These are phyloP conservation scores for Colletotrichum sp. DNA, from an alignment of 2,329 filamentous ascomycete genomes.

Conservation along the genomic window DNA sequence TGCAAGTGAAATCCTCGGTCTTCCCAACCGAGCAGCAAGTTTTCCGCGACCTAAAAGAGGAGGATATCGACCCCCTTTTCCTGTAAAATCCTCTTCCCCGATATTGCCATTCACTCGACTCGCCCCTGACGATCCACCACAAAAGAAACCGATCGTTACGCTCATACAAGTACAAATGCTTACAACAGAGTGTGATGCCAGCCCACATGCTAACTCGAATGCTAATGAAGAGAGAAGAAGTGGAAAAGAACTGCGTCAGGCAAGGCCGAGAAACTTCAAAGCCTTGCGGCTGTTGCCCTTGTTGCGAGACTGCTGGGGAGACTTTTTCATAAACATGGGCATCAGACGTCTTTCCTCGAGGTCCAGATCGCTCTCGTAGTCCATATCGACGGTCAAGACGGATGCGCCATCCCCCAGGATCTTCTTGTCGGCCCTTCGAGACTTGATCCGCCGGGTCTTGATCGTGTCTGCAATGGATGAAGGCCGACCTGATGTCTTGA, in stretches of 20 bases:
- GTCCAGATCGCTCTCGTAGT: conserved; percentile 47
- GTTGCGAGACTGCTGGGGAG: conserved; percentile 31
- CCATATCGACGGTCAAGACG: conserved; percentile 39
- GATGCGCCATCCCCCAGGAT: conserved; percentile 30
- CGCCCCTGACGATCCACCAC: neutral
- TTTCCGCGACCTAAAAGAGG: neutral
- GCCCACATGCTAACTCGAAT: neutral
- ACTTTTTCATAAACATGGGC: conserved; percentile 50
- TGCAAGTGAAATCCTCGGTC: neutral
- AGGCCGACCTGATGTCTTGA: conserved; percentile 25
- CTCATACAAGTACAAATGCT: neutral
- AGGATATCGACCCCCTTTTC: neutral
- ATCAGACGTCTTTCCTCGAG: conserved; percentile 57
- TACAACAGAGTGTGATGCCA: neutral
- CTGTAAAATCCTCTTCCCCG: neutral
- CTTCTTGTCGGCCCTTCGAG: conserved; percentile 22
- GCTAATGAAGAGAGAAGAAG: neutral
- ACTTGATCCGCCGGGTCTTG: conserved; percentile 34
- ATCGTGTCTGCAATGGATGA: conserved; percentile 39
- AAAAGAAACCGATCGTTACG: neutral
- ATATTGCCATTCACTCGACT: neutral
- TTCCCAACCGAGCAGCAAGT: neutral
- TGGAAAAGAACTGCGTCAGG: conserved; percentile 26
- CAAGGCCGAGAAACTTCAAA: conserved; percentile 58
- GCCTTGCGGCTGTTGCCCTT: conserved; percentile 56